phyloP scores from a whole-genome alignment of 2,329 filamentous ascomycete genomes.

The Cytospora schulzeri region DNA sequence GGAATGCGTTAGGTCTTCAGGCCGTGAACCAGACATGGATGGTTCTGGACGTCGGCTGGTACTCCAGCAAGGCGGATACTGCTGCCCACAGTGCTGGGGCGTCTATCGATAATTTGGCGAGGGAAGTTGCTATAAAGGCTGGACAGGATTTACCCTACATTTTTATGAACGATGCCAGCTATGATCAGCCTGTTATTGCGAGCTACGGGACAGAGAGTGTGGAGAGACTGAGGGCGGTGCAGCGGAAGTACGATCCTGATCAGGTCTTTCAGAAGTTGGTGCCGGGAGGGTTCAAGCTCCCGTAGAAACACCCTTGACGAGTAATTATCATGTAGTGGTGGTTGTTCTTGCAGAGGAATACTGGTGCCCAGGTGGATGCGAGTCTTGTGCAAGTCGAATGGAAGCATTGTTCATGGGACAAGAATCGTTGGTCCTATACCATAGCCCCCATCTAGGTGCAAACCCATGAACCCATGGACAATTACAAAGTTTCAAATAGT shows the following conservation, averaged over 20 bases:
- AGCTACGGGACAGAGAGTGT: constrained; percentile 32
- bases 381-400: too few species aligned
- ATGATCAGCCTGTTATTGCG: constrained; percentile 32
- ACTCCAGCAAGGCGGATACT: constrained; percentile 30
- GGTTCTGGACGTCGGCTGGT: constrained; percentile 35
- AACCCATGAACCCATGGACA: too few species aligned
- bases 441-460: too few species aligned
- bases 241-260: constrained; percentile 1
- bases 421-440: too few species aligned
- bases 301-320: background rate
- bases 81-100: constrained; percentile 29
- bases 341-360: background rate
- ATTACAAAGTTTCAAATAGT: too few species aligned
- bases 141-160: constrained; percentile 32
- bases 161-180: constrained; percentile 34
- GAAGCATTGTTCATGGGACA: too few species aligned
- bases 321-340: background rate
- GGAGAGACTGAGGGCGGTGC: background rate
- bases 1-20: constrained; percentile 37
- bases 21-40: constrained; percentile 36
- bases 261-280: constrained; percentile 10
- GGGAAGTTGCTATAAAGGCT: constrained; percentile 26
- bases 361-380: background rate
- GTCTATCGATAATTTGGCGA: constrained; percentile 30
- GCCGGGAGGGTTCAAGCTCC: constrained; percentile 4